Conservation (phyloP, 352 stramenopile species). For the Pythium guiyangense region DNA sequence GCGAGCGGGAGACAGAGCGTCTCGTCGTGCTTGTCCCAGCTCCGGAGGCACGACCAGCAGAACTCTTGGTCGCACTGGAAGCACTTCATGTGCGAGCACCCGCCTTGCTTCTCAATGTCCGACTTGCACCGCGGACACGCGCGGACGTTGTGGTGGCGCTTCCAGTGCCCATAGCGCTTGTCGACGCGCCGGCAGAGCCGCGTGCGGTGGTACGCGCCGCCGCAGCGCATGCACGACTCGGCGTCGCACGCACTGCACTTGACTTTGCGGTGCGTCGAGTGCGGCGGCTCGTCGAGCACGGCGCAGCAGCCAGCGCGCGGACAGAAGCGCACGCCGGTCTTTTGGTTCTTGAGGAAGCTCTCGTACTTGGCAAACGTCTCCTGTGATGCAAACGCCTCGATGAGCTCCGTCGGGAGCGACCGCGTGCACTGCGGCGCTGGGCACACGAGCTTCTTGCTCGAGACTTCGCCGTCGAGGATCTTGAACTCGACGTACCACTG, state of each 20-base stretch:
- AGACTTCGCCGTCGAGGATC: slow-evolving; percentile 72
- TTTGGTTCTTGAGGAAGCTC: slow-evolving; percentile 60
- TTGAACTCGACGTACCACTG: slow-evolving; percentile 77
- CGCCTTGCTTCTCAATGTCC: slow-evolving; percentile 82
- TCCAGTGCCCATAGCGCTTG: slow-evolving; percentile 62
- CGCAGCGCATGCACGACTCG: slow-evolving; percentile 72
- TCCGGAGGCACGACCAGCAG: slow-evolving; percentile 72
- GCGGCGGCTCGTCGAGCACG: slow-evolving; percentile 48
- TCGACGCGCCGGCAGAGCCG: slow-evolving; percentile 54
- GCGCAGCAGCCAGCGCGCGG: slow-evolving; percentile 57
- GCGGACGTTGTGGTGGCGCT: slow-evolving; percentile 65
- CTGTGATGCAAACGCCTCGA: slow-evolving; percentile 45
- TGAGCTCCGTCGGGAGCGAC: slow-evolving; percentile 40
- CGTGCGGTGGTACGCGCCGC: slow-evolving; percentile 49
- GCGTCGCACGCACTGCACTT: slow-evolving; percentile 38
- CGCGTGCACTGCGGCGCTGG: slow-evolving; percentile 49
- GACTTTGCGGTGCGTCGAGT: slow-evolving; percentile 36
- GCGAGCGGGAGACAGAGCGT: slow-evolving; percentile 62
- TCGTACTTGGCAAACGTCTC: slow-evolving; percentile 61
- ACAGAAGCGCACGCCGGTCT: slow-evolving; percentile 66
- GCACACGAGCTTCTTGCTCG: slow-evolving; percentile 67
- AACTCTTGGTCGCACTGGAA: slow-evolving; percentile 84
- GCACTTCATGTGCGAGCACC: slow-evolving; percentile 84
- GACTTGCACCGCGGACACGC: slow-evolving; percentile 61
- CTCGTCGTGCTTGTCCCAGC: slow-evolving; percentile 70